phyloP scores from a whole-genome alignment of 257 asterid species.

The Nicotiana paniculata region DNA sequence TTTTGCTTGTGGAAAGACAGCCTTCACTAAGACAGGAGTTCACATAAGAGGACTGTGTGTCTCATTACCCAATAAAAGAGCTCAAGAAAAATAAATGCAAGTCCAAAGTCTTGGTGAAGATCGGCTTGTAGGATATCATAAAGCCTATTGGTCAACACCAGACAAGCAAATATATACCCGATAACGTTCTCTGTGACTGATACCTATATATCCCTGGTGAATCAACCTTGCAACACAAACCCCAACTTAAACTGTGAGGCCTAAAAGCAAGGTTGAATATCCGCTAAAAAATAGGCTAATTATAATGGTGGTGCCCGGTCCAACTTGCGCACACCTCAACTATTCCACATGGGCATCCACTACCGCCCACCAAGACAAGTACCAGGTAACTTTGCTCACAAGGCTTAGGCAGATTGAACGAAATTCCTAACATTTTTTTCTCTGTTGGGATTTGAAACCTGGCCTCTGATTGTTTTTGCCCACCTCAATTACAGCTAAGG shows the following conservation, averaged over 20 bases:
- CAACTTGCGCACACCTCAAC: not conserved
- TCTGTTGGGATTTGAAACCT: no score
- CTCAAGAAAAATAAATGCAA: not conserved
- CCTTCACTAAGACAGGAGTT: not conserved
- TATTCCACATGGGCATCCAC: not conserved
- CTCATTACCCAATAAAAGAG: not conserved
- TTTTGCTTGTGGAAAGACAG: not conserved
- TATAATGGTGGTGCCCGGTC: not conserved
- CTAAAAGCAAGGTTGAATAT: not conserved
- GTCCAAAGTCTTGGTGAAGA: not conserved
- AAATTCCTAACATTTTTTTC: no score
- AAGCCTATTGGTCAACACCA: not conserved
- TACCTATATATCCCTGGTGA: not conserved
- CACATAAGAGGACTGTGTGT: not conserved
- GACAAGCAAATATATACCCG: not conserved
- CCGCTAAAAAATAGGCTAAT: not conserved
- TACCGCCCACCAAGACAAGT: no score
- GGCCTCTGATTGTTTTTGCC: no score
- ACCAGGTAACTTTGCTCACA: no score
- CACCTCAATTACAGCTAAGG: no score
- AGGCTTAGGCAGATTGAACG: no score
- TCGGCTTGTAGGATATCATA: not conserved
- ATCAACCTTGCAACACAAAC: not conserved
- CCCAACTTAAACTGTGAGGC: not conserved
- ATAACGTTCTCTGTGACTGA: not conserved